Evolutionary conservation across 495 filamentous ascomycete species (phyloP), one percentile per base, ranked within the genome.

Genomic region (Trichoderma erinaceum): DNA sequence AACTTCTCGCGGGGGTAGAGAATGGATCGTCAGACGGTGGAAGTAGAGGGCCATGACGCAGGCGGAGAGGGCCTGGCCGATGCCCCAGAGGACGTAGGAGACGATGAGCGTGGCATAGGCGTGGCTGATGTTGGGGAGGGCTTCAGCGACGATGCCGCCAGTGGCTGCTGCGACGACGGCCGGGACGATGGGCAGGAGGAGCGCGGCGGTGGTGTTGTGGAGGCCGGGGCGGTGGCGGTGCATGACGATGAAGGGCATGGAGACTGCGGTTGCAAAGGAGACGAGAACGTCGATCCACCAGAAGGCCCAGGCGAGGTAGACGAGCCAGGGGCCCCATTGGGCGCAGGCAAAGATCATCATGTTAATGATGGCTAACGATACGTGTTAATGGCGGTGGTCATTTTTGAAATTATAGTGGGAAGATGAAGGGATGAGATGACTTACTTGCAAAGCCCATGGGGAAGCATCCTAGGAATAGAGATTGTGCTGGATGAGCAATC

Each of bases 211-310:
- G 80, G 89, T 86, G 0, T 68, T 66, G 5, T 66, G 32, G 25
- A 78, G 71, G 25, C 70, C 69, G 11, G 71, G 70, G 35, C 68
- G 73, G 56, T 82, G 77, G 16, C 68, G 52, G 67, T 68, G 71
- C 71, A 76, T 81, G 63, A 89, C 78, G 2, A 85, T 67, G 69
- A 86, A 89, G 2, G 86, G 83, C 41, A 89, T 67, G 16, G 75
- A 80, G 18, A 88, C 71, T 41, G 82, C 83, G 8, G 73, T 81
- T 38, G 78, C 71, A 4, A 88, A 71, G 5, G 85, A 80, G 12
- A 88, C 69, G 0, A 80, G 77, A 2, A 76, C 82, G 70, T 89
- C 86, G 18, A 87, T 71, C 74, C 84, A 86, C 87, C 88, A 90
- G 41, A 88, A 66, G 13, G 70, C 81, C 84, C 83, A 86, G 23